Evolutionary conservation across 2,329 filamentous ascomycete genomes (phyloP), one percentile per base, ranked within the genome.

Genomic region (Talaromyces rugulosus): DNA sequence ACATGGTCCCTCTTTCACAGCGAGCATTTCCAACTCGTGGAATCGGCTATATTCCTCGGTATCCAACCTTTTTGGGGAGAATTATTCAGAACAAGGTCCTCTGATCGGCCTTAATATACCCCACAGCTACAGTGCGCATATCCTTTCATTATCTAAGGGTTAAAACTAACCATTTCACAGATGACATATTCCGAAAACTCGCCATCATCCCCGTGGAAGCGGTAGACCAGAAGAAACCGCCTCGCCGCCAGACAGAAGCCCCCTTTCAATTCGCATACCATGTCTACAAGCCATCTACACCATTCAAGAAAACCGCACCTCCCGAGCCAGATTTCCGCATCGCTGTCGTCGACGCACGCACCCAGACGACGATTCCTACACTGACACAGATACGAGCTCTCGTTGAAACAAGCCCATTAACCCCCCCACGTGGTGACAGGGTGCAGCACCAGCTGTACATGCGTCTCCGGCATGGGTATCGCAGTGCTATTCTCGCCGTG

Each of bases 401-500:
- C 42, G 80, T 98, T 7, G 87, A 88, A 62, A 88, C 87, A 42
- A 88, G 89, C 5, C 92, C 92, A 0, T 85, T 87, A 64, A 84
- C 89, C 63, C 85, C 87, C 0, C 89, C 82, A 63, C 71, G 73
- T 53, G 65, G 81, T 63, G 53, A 81, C 75, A 72, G 85, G 71
- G 69, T 80, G 72, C 72, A 76, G 12, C 76, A 77, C 7, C 76
- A 83, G 65, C 76, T 93, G 66, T 95, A 96, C 71, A 85, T 88
- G 70, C 87, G 90, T 63, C 78, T 98, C 65, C 94, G 92, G 75
- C 87, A 96, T 70, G 95, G 92, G 1, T 87, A 89, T 73, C 85
- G 91, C 66, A 95, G 91, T 74, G 90, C 95, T 34, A 81, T 97
- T 36, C 74, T 99, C 28, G 95, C 93, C 0, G 85, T 98, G 2